Evolutionary conservation across 345 rosid genomes (phyloP), one percentile per base, ranked within the genome.

Genomic region (Sisymbrium irio): DNA sequence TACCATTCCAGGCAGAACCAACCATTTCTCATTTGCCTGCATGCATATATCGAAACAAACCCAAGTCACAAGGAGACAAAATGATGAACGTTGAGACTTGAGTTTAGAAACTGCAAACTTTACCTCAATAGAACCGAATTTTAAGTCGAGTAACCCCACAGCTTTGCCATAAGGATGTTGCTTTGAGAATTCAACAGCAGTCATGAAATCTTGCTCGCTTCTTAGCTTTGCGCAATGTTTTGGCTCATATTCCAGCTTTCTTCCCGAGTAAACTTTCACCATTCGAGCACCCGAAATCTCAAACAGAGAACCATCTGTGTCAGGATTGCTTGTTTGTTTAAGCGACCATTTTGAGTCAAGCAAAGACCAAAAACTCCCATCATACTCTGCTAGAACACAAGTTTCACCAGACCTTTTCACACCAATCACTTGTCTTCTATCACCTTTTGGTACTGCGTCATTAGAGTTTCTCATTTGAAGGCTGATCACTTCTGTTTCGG

Each of bases 101-200:
- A 56, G 62, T 60, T 50, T 17, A 51, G 35, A 54, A 67, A 59
- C 15, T 57, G 20, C 1, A 18, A 45, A 11, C 51, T 20, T 40
- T 87, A 91, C 99, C 99, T 72, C 76, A 71, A 86, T 22, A 41
- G 74, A 54, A 41, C 93, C 87, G 8, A 72, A 77, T 72, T 87
- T 88, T 54, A 92, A 55, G 85, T 95, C 85, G n/a, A 92, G 78
- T 82, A 95, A 83, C 61, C 90, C 96, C 66, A 87, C 85, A 40
- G 96, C 87, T 75, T 84, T 91, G 2, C 99, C 99, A 65, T 90
- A 95, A 50, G 99, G 97, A 79, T 85, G 40, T 65, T 84, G 71
- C 39, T 78, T 36, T 45, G 99, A 90, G 73, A 92, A 88, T 62
- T 92, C 97, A 76, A 88, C 89, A 7, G 88, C 88, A 67, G 96